These are phyloP conservation scores for Dujonia santamariae DNA, from an alignment of 1,139 yeast genomes.

Conservation along the genomic window DNA sequence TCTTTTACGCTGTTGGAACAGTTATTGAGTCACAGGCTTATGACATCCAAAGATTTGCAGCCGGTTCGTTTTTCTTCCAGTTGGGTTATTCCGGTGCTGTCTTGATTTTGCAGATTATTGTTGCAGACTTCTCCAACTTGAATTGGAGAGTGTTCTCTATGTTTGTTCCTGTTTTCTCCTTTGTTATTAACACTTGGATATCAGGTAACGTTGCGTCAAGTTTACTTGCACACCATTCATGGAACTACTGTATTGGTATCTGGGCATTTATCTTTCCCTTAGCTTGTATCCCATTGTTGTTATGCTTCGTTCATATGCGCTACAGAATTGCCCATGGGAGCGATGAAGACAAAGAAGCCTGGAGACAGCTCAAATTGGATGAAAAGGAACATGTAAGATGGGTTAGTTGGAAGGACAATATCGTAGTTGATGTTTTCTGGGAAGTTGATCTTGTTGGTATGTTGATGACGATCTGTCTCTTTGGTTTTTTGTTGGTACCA, in stretches of 20 bases:
- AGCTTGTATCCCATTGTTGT: constrained; percentile 54
- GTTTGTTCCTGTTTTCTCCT: constrained; percentile 65
- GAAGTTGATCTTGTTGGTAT: constrained; percentile 56
- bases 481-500: constrained; percentile 58
- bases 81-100: constrained; percentile 68
- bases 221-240: constrained; percentile 29
- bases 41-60: constrained; percentile 65
- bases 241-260: constrained; percentile 78
- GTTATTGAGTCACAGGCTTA: constrained; percentile 66
- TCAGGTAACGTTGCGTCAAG: constrained; percentile 49
- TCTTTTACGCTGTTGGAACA: constrained; percentile 69
- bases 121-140: constrained; percentile 64
- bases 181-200: constrained; percentile 74
- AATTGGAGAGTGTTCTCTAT: constrained; percentile 68
- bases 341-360: constrained; percentile 26
- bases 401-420: constrained; percentile 11
- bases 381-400: constrained; percentile 23
- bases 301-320: constrained; percentile 55
- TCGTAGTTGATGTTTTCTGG: constrained; percentile 33
- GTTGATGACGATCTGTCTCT: constrained; percentile 43
- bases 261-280: constrained; percentile 79
- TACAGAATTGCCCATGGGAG: constrained; percentile 44
- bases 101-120: constrained; percentile 51
- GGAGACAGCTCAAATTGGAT: constrained; percentile 26
- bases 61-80: constrained; percentile 71